Evolutionary conservation across 257 asterid genomes (phyloP).

Genomic region (Leonotis leonurus): DNA sequence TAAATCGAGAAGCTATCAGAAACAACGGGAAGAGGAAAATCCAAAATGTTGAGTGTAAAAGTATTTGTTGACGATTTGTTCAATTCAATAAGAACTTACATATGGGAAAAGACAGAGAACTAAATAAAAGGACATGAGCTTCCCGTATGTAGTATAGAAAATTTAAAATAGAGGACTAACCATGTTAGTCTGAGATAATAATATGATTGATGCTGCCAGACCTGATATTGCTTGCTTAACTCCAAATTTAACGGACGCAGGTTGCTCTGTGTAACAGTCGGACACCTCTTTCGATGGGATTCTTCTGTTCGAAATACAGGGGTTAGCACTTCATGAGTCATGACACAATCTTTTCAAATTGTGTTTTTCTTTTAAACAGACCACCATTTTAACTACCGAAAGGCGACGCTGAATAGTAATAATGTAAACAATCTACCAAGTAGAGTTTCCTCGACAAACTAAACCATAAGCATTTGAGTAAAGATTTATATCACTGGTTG

Average conservation of each 20-base stretch:
- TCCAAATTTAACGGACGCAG: conserved; percentile 31
- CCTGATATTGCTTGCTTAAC: conserved; percentile 61
- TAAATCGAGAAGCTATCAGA: neutral
- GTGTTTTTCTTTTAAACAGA: neutral
- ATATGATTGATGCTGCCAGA: conserved; percentile 63
- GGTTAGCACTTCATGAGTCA: neutral
- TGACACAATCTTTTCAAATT: neutral
- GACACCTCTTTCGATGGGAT: conserved; percentile 26
- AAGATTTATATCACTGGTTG: neutral
- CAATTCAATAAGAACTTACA: too few relatives aligned
- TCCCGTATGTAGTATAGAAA: neutral
- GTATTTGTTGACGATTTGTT: too few relatives aligned
- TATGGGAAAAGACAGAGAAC: neutral
- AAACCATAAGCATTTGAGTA: neutral
- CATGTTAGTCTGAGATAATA: conserved; percentile 61
- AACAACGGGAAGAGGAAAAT: too few relatives aligned
- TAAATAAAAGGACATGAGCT: neutral
- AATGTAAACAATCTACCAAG: neutral
- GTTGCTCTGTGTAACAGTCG: conserved; percentile 28
- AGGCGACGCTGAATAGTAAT: neutral
- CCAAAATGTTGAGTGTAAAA: neutral
- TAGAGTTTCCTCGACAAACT: neutral
- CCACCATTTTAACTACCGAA: neutral
- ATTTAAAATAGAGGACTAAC: conserved; percentile 36
- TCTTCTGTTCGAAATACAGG: conserved; percentile 30